Conservation (phyloP, 2,329 filamentous ascomycete genomes). For the Xylaria hypoxylon region DNA sequence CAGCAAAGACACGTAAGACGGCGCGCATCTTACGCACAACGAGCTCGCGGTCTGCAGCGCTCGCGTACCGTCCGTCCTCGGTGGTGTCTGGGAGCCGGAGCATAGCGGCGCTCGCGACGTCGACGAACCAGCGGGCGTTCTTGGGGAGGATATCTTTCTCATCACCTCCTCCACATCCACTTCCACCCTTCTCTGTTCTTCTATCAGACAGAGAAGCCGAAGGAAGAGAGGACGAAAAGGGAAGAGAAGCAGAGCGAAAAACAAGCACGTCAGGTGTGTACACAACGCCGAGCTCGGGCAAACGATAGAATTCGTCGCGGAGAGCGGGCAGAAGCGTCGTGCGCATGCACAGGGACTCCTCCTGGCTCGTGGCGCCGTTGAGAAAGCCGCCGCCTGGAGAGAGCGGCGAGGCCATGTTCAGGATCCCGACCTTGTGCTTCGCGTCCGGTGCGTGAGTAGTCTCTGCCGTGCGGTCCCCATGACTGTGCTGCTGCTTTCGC, state of each 20-base stretch:
- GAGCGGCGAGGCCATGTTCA: conserved; percentile 74
- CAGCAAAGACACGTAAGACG: conserved; percentile 64
- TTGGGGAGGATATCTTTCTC: conserved; percentile 55
- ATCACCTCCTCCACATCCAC: conserved; percentile 38
- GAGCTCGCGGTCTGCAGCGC: conserved; percentile 62
- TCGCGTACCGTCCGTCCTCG: conserved; percentile 55
- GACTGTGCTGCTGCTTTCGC: not conserved
- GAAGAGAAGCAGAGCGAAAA: conserved; percentile 56
- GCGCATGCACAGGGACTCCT: conserved; percentile 71
- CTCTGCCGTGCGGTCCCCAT: not conserved
- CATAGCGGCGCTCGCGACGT: conserved; percentile 70
- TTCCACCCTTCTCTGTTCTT: conserved; percentile 22
- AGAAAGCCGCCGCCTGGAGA: conserved; percentile 71
- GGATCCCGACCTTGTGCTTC: conserved; percentile 59
- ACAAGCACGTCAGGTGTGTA: conserved; percentile 71
- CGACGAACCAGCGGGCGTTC: conserved; percentile 67
- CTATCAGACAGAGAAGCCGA: conserved; percentile 45
- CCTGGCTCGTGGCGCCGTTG: conserved; percentile 68
- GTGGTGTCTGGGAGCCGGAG: conserved; percentile 67
- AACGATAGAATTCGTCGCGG: conserved; percentile 67
- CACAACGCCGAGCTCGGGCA: conserved; percentile 68
- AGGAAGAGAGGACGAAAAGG: not conserved
- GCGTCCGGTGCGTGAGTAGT: not conserved
- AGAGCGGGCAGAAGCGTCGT: conserved; percentile 70
- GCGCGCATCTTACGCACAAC: conserved; percentile 67